Conservation (phyloP, 2,329 filamentous ascomycete genomes). For the Pyrenophora teres region DNA sequence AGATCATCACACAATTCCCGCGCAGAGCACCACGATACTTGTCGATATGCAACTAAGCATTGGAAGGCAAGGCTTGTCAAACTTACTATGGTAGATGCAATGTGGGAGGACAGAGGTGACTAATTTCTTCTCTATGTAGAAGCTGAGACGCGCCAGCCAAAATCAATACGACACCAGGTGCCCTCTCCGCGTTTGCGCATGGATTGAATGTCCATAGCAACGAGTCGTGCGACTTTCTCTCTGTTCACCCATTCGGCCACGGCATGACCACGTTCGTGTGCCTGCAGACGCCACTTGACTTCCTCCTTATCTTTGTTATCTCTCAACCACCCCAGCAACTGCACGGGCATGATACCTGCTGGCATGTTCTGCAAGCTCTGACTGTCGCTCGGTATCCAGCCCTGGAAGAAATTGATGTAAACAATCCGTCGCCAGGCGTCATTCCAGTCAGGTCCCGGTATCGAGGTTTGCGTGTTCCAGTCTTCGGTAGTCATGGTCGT, state of each 20-base stretch:
- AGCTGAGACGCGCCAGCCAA: slow-evolving; percentile 38
- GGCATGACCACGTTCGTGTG: slow-evolving; percentile 22
- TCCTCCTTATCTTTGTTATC: slow-evolving; percentile 35
- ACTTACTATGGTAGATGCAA: too few species aligned
- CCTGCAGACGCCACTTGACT: slow-evolving; percentile 24
- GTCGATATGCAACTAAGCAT: too few species aligned
- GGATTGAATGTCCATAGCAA: slow-evolving; percentile 41
- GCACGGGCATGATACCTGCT: slow-evolving; percentile 38
- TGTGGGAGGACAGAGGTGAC: background rate
- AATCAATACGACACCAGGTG: slow-evolving; percentile 43
- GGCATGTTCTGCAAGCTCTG: slow-evolving; percentile 42
- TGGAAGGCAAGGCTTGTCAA: too few species aligned
- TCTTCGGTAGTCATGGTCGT: slow-evolving; percentile 2
- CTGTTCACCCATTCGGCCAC: slow-evolving; percentile 46
- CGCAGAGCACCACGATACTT: too few species aligned
- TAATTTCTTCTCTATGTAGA: background rate
- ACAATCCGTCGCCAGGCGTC: slow-evolving; percentile 52
- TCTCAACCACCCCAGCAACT: slow-evolving; percentile 43
- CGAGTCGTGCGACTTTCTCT: slow-evolving; percentile 43
- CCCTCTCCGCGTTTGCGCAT: slow-evolving; percentile 29
- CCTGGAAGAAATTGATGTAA: slow-evolving; percentile 51
- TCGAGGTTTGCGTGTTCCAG: slow-evolving; percentile 9
- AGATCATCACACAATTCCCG: too few species aligned
- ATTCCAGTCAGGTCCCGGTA: slow-evolving; percentile 45
- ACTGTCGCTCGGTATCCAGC: slow-evolving; percentile 49